These are phyloP conservation scores for Thelonectria discophora DNA, from an alignment of 2,329 filamentous ascomycete species.

Conservation along the genomic window DNA sequence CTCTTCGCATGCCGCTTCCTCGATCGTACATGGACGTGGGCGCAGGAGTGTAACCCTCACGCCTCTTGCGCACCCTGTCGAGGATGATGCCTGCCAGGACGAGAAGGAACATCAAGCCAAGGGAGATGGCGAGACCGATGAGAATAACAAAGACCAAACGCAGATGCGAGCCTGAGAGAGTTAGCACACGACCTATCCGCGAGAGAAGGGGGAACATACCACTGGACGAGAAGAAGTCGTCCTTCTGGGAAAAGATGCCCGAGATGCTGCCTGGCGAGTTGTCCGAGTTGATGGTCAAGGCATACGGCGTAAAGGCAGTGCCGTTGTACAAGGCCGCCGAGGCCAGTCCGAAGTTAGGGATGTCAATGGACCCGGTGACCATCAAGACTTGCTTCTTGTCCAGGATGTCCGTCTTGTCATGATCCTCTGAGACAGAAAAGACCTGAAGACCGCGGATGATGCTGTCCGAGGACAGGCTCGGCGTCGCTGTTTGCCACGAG, in stretches of 20 bases:
- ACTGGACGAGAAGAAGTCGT: conserved; percentile 74
- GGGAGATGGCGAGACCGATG: conserved; percentile 80
- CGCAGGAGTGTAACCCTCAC: conserved; percentile 83
- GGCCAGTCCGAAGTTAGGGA: conserved; percentile 79
- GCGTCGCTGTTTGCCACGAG: conserved; percentile 72
- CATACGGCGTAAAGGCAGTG: conserved; percentile 78
- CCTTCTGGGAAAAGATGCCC: conserved; percentile 83
- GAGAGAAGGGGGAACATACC: conserved; percentile 57
- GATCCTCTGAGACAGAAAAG: conserved; percentile 74
- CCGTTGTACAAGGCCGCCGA: conserved; percentile 92
- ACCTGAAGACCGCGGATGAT: conserved; percentile 83
- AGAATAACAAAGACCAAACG: conserved; percentile 81
- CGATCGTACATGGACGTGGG: conserved; percentile 72
- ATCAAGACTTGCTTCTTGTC: conserved; percentile 76
- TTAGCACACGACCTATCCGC: conserved; percentile 25
- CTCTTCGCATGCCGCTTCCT: conserved; percentile 64
- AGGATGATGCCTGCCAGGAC: conserved; percentile 78
- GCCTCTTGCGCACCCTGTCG: conserved; percentile 78
- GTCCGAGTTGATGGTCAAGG: conserved; percentile 75
- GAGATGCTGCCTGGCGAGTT: conserved; percentile 78
- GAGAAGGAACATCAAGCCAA: conserved; percentile 79
- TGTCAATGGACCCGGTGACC: conserved; percentile 82
- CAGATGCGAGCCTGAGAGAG: conserved; percentile 59
- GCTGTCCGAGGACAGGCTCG: conserved; percentile 71
- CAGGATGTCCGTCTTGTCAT: conserved; percentile 71